Percentiles rank a stretch among this genome's conserved stretches.
Evolutionary conservation across 1,139 yeast genomes (phyloP).

Genomic region (Protomyces inouyei): DNA sequence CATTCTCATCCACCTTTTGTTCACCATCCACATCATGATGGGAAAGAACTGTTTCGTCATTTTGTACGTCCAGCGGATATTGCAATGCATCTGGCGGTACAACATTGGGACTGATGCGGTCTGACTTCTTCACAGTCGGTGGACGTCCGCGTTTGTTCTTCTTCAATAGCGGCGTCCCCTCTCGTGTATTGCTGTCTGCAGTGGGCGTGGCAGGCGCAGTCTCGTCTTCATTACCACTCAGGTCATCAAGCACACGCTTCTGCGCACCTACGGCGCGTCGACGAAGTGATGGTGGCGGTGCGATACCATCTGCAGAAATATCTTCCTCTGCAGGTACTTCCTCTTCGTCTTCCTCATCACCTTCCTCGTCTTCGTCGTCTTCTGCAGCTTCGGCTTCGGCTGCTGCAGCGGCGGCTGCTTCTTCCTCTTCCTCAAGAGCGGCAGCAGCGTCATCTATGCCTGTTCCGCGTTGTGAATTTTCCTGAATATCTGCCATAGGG

Average conservation of each 20-base stretch:
- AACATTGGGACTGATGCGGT: slow-evolving; percentile 8
- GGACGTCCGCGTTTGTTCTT: slow-evolving; percentile 35
- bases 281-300: not conserved
- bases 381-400: slow-evolving; percentile 26
- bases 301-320: slow-evolving; percentile 33
- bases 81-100: slow-evolving; percentile 14
- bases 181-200: slow-evolving; percentile 15
- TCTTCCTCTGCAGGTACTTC: slow-evolving; percentile 34
- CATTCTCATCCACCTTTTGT: slow-evolving; percentile 62
- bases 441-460: slow-evolving; percentile 26
- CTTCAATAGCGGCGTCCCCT: slow-evolving; percentile 33
- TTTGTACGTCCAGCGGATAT: slow-evolving; percentile 50
- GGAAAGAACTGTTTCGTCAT: slow-evolving; percentile 78
- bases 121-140: not conserved
- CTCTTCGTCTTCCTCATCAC: slow-evolving; percentile 28
- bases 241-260: not conserved
- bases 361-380: slow-evolving; percentile 27
- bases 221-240: slow-evolving; percentile 38
- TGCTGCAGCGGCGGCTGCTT: slow-evolving; percentile 31
- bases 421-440: slow-evolving; percentile 34
- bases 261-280: not conserved
- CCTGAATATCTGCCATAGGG: not conserved
- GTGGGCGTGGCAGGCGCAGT: slow-evolving; percentile 33
- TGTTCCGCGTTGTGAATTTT: not conserved
- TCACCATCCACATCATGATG: slow-evolving; percentile 72